Evolutionary conservation across 1,284 basidiomycete genomes (phyloP).

Genomic region (Trametes pubescens): DNA sequence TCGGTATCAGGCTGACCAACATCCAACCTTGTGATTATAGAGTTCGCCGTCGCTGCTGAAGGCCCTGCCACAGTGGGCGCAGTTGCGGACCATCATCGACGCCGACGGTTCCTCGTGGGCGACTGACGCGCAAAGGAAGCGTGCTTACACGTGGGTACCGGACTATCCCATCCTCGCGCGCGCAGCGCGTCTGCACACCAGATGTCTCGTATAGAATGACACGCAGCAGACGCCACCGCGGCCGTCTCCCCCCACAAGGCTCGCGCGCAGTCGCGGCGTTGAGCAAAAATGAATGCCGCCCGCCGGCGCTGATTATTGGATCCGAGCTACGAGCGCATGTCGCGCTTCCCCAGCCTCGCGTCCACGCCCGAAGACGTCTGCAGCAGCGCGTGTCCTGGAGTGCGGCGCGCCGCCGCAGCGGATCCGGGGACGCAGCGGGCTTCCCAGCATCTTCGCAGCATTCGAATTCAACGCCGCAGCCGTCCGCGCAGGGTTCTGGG

Average conservation of each 20-base stretch:
- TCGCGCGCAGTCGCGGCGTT: not conserved
- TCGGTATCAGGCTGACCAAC: conserved; percentile 14
- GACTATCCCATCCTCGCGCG: not conserved
- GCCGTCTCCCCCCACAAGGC: not conserved
- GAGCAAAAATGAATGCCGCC: not conserved
- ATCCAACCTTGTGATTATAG: conserved; percentile 7
- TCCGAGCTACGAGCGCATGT: conserved; percentile 15
- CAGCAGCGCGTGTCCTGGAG: not conserved
- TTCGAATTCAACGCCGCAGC: conserved; percentile 3
- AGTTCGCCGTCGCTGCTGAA: not conserved
- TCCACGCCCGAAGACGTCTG: not conserved
- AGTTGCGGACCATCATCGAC: not conserved
- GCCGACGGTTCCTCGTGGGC: not conserved
- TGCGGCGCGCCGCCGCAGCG: conserved; percentile 7
- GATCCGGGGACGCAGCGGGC: conserved; percentile 8
- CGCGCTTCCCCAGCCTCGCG: conserved; percentile 10
- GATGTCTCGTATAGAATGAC: not conserved
- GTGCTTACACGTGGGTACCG: not conserved
- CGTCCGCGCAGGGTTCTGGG: conserved; percentile 10
- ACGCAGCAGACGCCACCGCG: not conserved
- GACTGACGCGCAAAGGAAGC: not conserved
- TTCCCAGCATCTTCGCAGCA: conserved; percentile 20
- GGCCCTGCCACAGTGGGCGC: not conserved
- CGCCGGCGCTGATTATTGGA: not conserved
- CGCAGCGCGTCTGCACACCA: not conserved